Conservation (phyloP, 2,329 filamentous ascomycete genomes). For the Fusarium dimerum region DNA sequence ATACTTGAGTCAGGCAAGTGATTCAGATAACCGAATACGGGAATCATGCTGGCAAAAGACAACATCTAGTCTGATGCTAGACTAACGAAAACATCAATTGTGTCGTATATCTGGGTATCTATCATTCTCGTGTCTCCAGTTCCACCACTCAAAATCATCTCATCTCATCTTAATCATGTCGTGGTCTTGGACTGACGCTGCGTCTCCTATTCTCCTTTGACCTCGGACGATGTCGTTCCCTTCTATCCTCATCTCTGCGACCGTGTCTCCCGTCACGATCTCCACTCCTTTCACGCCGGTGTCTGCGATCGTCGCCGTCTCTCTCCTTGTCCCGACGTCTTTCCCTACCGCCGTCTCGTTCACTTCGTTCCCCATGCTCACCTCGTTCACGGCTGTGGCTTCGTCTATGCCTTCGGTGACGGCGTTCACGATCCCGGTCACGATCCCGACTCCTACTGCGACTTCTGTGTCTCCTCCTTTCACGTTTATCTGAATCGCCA, state of each 20-base stretch:
- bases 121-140: background rate
- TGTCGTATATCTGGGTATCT: background rate
- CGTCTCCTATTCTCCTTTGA: conserved; percentile 19
- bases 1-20: too few species aligned
- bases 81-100: background rate
- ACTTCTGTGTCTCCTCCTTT: conserved; percentile 38
- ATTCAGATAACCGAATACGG: too few species aligned
- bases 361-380: conserved; percentile 18
- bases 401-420: conserved; percentile 34
- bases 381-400: conserved; percentile 35
- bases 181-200: conserved; percentile 9
- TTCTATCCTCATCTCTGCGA: conserved; percentile 17
- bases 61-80: too few species aligned
- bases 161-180: conserved; percentile 6
- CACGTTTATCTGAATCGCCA: conserved; percentile 32
- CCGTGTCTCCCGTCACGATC: conserved; percentile 12
- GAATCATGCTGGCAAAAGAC: too few species aligned
- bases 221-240: conserved; percentile 24
- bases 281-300: conserved; percentile 10
- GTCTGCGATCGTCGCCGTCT: conserved; percentile 15
- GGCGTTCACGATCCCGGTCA: conserved; percentile 26
- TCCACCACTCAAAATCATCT: background rate
- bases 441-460: conserved; percentile 36
- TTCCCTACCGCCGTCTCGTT: conserved; percentile 4
- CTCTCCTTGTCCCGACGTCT: background rate